These are phyloP conservation scores for Alternaria conjuncta DNA, from an alignment of 2,329 filamentous ascomycete species.

Conservation along the genomic window DNA sequence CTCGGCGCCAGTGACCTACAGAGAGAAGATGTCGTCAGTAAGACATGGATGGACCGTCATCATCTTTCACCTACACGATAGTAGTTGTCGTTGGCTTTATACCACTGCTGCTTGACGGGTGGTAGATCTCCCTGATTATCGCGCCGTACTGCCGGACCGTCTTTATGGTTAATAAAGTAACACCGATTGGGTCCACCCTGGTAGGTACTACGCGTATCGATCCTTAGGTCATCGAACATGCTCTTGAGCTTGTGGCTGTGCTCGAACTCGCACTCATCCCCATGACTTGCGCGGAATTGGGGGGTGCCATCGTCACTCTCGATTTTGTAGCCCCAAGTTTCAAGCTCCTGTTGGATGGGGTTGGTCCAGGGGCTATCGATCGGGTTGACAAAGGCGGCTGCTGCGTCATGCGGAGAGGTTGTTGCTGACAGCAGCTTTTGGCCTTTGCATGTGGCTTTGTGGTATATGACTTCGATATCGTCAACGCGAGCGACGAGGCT, in stretches of 20 bases:
- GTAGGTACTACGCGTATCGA: slow-evolving; percentile 4
- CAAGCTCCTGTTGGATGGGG: slow-evolving; percentile 7
- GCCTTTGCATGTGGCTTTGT: background rate
- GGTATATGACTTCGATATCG: background rate
- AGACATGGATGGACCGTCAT: too few species aligned
- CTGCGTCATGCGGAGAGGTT: background rate
- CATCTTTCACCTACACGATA: slow-evolving; percentile 14
- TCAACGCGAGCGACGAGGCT: background rate
- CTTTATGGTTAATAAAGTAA: slow-evolving; percentile 17
- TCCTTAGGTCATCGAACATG: slow-evolving; percentile 13
- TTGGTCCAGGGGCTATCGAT: slow-evolving; percentile 15
- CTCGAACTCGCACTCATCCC: background rate
- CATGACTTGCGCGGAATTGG: background rate
- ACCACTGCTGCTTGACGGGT: slow-evolving; percentile 15
- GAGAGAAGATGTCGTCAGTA: background rate
- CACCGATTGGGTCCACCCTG: slow-evolving; percentile 20
- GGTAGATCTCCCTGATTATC: slow-evolving; percentile 8
- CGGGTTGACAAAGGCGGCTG: slow-evolving; percentile 10
- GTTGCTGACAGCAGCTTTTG: background rate
- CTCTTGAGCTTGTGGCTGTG: background rate
- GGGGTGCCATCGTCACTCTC: background rate
- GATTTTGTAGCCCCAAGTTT: slow-evolving; percentile 18
- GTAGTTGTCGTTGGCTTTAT: slow-evolving; percentile 16
- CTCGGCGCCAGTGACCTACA: slow-evolving; percentile 16
- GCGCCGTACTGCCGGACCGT: slow-evolving; percentile 12